Conservation (phyloP, 805 yeast species). For the Ogataea methylovora region DNA sequence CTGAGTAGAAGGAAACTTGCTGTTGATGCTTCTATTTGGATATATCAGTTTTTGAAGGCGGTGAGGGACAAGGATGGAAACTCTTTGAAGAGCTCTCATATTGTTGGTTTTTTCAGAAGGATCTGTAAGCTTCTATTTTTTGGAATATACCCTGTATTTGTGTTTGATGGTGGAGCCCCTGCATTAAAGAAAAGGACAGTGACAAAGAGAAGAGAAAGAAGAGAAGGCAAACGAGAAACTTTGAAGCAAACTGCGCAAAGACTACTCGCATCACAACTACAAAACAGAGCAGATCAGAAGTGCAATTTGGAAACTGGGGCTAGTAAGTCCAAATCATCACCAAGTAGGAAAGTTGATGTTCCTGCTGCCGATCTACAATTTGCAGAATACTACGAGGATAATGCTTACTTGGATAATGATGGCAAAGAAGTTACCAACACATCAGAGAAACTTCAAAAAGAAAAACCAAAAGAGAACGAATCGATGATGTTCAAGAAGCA, state of each 20-base stretch:
- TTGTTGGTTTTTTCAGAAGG: conserved; percentile 92
- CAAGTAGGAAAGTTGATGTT: conserved; percentile 8
- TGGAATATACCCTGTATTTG: conserved; percentile 85
- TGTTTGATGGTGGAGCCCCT: conserved; percentile 95
- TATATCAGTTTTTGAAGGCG: conserved; percentile 92
- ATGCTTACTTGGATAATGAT: conserved; percentile 13
- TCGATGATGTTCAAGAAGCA: conserved; percentile 43
- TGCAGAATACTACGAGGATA: conserved; percentile 30
- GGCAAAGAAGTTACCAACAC: conserved; percentile 1
- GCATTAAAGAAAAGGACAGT: conserved; percentile 74
- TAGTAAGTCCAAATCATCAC: conserved; percentile 3
- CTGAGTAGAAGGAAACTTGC: conserved; percentile 75
- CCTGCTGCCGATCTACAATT: conserved; percentile 20
- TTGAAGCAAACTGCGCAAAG: conserved; percentile 73
- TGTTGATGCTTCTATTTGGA: conserved; percentile 98
- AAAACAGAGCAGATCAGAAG: conserved; percentile 36
- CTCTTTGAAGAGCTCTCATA: conserved; percentile 69
- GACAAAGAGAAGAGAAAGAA: conserved; percentile 56
- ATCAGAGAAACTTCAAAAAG: background rate
- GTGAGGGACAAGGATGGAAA: conserved; percentile 83
- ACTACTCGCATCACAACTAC: conserved; percentile 73
- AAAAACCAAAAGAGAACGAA: conserved; percentile 10
- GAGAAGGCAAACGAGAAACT: conserved; percentile 67
- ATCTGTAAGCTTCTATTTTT: conserved; percentile 83
- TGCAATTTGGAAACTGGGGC: background rate